phyloP scores from a whole-genome alignment of 768 basidiomycete species.

The Sistotremastrum niveocremeum region DNA sequence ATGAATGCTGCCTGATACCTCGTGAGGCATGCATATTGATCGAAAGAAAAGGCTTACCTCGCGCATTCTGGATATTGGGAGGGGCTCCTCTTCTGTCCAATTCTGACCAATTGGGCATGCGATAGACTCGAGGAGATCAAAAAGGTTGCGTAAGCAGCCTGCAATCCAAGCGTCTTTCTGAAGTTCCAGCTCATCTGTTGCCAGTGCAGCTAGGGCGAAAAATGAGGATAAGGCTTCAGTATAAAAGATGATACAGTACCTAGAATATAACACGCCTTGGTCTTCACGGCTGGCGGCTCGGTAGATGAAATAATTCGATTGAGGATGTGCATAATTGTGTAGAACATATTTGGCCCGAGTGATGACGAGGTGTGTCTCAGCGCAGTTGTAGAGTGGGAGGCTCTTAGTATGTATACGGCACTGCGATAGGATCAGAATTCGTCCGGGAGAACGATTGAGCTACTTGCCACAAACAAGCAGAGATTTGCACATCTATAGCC shows the following conservation, averaged over 20 bases:
- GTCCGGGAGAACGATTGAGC: background rate
- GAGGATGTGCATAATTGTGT: constrained; percentile 56
- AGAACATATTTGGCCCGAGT: constrained; percentile 26
- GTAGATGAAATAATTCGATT: constrained; percentile 40
- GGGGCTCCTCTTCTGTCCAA: constrained; percentile 62
- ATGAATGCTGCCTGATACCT: constrained; percentile 51
- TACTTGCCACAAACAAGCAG: constrained; percentile 54
- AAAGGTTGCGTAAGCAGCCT: constrained; percentile 46
- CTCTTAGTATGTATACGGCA: constrained; percentile 1
- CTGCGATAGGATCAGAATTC: background rate
- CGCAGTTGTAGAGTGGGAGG: constrained; percentile 55
- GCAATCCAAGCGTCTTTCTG: constrained; percentile 61
- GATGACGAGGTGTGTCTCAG: constrained; percentile 23
- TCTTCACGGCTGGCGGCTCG: constrained; percentile 31
- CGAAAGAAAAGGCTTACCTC: constrained; percentile 31
- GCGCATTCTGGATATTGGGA: constrained; percentile 40
- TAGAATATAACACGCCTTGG: constrained; percentile 64
- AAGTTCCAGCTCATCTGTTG: constrained; percentile 53
- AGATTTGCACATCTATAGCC: constrained; percentile 46
- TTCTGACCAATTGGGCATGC: constrained; percentile 26
- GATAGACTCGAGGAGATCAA: constrained; percentile 34
- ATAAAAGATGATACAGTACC: constrained; percentile 26
- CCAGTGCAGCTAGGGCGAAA: constrained; percentile 39
- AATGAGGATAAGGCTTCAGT: background rate
- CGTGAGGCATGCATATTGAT: background rate